Conservation (phyloP, 352 stramenopile genomes). For the Phytophthora cactorum region DNA sequence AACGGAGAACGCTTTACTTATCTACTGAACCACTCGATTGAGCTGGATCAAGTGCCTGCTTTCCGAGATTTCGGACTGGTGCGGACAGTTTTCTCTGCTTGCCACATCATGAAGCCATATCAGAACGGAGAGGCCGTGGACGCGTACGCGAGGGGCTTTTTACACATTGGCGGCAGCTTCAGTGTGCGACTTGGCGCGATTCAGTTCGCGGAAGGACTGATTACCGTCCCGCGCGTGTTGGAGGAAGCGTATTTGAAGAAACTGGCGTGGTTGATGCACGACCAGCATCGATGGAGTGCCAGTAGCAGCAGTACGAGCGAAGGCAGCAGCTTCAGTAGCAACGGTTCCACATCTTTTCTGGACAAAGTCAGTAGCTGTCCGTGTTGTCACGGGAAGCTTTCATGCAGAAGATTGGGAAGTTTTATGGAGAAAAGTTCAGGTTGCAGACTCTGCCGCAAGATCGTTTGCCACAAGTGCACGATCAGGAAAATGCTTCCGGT, state of each 20-base stretch:
- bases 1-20: slow-evolving; percentile 41
- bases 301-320: slow-evolving; percentile 23
- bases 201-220: slow-evolving; percentile 37
- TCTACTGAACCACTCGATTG: slow-evolving; percentile 44
- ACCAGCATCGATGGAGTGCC: slow-evolving; percentile 23
- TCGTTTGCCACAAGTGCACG: slow-evolving; percentile 48
- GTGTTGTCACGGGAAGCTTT: slow-evolving; percentile 42
- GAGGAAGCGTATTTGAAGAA: slow-evolving; percentile 59
- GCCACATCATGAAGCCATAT: slow-evolving; percentile 40
- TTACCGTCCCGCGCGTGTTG: slow-evolving; percentile 25
- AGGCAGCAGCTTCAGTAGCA: slow-evolving; percentile 25
- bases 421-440: slow-evolving; percentile 26
- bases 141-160: slow-evolving; percentile 44
- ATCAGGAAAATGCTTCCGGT: slow-evolving; percentile 43
- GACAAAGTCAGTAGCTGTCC: slow-evolving; percentile 18
- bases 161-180: slow-evolving; percentile 38
- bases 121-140: slow-evolving; percentile 30
- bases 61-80: slow-evolving; percentile 35
- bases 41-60: slow-evolving; percentile 37
- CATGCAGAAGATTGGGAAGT: slow-evolving; percentile 15
- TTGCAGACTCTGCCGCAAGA: slow-evolving; percentile 33
- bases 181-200: slow-evolving; percentile 27
- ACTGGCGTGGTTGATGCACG: slow-evolving; percentile 48
- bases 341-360: slow-evolving; percentile 6
- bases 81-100: slow-evolving; percentile 37